These are phyloP conservation scores for Hypoxylon sp. DNA, from an alignment of 2,329 filamentous ascomycete species.

Conservation along the genomic window DNA sequence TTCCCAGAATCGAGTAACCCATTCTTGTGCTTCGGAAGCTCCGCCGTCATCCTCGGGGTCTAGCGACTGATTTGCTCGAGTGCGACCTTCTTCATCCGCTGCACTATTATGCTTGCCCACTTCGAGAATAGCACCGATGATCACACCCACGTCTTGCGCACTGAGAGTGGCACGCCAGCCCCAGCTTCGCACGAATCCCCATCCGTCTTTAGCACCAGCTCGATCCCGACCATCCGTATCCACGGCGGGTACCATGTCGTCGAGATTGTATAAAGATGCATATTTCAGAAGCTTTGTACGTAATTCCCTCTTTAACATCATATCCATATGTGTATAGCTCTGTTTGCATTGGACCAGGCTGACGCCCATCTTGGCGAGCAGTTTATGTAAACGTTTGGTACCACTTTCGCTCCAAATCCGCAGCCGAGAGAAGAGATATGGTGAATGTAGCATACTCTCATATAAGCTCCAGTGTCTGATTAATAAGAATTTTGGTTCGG, in stretches of 20 bases:
- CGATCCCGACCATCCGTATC: slow-evolving; percentile 75
- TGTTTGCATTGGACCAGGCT: slow-evolving; percentile 93
- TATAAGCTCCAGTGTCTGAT: slow-evolving; percentile 97
- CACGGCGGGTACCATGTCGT: slow-evolving; percentile 86
- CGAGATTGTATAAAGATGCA: slow-evolving; percentile 89
- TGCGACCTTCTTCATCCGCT: slow-evolving; percentile 47
- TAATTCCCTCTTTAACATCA: slow-evolving; percentile 89
- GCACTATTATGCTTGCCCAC: slow-evolving; percentile 71
- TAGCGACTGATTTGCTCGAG: slow-evolving; percentile 46
- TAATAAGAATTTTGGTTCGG: slow-evolving; percentile 91
- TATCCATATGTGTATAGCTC: slow-evolving; percentile 98
- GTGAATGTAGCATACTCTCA: slow-evolving; percentile 97
- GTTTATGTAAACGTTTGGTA: slow-evolving; percentile 87
- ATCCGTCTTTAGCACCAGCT: slow-evolving; percentile 83
- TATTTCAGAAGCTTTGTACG: slow-evolving; percentile 89
- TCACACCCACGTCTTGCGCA: slow-evolving; percentile 91
- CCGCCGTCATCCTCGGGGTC: slow-evolving; percentile 57
- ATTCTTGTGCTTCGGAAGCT: slow-evolving; percentile 66
- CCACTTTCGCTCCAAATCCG: slow-evolving; percentile 95
- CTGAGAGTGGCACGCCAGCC: slow-evolving; percentile 95
- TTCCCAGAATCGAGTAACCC: slow-evolving; percentile 73
- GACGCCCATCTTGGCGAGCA: slow-evolving; percentile 97
- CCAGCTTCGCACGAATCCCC: slow-evolving; percentile 98
- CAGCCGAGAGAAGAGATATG: slow-evolving; percentile 88
- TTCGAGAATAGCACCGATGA: slow-evolving; percentile 90